Conservation (phyloP, 1,284 basidiomycete genomes). For the Phlebopus sp. region DNA sequence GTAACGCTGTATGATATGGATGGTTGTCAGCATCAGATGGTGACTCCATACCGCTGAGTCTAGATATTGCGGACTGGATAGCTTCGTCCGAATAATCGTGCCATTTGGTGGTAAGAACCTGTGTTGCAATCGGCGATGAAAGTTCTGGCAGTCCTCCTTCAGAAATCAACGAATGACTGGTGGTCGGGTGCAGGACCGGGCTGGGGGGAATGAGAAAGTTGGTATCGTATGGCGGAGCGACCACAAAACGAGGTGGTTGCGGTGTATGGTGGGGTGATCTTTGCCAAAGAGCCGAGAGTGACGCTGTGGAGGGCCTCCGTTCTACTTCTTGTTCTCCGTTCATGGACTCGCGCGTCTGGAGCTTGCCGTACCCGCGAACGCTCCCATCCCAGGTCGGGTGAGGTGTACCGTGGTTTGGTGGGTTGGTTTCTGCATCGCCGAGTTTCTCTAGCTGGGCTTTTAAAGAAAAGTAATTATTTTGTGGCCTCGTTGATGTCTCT, state of each 20-base stretch:
- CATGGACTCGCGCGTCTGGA: constrained; percentile 32
- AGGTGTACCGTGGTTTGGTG: constrained; percentile 12
- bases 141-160: constrained; percentile 29
- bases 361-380: constrained; percentile 50
- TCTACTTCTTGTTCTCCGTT: constrained; percentile 21
- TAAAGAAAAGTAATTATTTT: constrained; percentile 55
- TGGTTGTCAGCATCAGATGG: constrained; percentile 46
- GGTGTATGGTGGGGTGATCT: constrained; percentile 19
- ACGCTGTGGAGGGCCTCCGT: constrained; percentile 30
- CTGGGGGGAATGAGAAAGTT: constrained; percentile 21
- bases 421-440: constrained; percentile 22
- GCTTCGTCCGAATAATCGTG: constrained; percentile 70
- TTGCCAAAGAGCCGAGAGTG: constrained; percentile 38
- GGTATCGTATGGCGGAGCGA: constrained; percentile 46
- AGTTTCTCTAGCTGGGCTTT: constrained; percentile 56
- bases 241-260: constrained; percentile 50
- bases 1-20: constrained; percentile 64
- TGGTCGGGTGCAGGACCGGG: constrained; percentile 12
- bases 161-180: constrained; percentile 18
- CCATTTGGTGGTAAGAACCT: constrained; percentile 63
- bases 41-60: constrained; percentile 40
- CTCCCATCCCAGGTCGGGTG: constrained; percentile 59
- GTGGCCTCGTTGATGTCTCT: constrained; percentile 27
- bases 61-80: constrained; percentile 59
- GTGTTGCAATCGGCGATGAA: constrained; percentile 33